Base-by-base conservation (phyloP, 805 yeast species). In the Starmerella stellata region DNA sequence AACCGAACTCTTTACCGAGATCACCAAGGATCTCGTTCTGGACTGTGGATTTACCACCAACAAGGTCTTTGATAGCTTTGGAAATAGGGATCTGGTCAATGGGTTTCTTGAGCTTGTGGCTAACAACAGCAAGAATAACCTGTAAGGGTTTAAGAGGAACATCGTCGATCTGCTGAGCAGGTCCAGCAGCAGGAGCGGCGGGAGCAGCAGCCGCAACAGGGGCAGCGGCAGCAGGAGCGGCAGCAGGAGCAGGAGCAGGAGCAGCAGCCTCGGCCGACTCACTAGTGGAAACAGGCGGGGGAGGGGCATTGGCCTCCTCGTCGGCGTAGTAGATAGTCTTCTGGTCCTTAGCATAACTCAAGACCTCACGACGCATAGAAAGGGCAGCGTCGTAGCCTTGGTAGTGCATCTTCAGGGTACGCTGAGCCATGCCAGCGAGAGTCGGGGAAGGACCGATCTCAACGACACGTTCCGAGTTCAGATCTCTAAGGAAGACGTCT, bases 401-500 rank as follows among this genome's bases (percentile, higher is more conserved):
- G 62, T 85, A 92, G 62, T 83, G 90, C 58, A 92, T 80, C 66
- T 75, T 75, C 54, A 90, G 74, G 45, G 99, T 90, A 66, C 96
- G 77, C 51, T 80, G 74, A 47, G 98, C 96, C 99, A 90, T 90
- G 50, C 96, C 96, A 30, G 95, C 90, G 58, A 90, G 70, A 33
- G 98, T 90, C 44, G 99, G 96, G 36, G 96, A 83, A 44, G 99
- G 99, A 40, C 99, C 99, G 48, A 90, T 81, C 63, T 90, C 99
- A 49, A 90, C 95, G 45, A 90, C 87, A 57, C 98, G 74, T 65
- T 92, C 98, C 45, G 95, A 78, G 63, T 87, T 83, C 72, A 74
- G 78, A 52, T 83, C 90, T 60, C 80, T 79, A 59, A 90, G 72
- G 58, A 90, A 79, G 42, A 90, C 96, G 66, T 90, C 98, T 64